Evolutionary conservation across 768 basidiomycete species (phyloP).

Genomic region (Crassisporium funariophilum): DNA sequence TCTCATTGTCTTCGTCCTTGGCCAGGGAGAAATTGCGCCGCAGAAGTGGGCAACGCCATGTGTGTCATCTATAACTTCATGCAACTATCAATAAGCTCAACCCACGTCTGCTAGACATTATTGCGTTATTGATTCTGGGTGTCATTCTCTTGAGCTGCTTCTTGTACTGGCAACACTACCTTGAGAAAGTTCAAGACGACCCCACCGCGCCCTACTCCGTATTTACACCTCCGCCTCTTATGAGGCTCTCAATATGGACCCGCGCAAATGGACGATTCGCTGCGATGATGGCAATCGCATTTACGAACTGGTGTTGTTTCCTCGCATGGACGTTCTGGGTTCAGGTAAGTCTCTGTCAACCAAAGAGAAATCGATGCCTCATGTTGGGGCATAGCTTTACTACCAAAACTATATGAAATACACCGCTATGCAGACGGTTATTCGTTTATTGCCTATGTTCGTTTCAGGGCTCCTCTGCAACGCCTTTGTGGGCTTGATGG

Average conservation of each 20-base stretch:
- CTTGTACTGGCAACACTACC: constrained; percentile 63
- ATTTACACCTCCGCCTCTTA: constrained; percentile 58
- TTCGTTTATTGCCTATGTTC: constrained; percentile 73
- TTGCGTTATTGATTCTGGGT: constrained; percentile 65
- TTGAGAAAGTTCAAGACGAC: constrained; percentile 47
- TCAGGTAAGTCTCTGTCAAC: constrained; percentile 16
- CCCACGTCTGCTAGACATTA: constrained; percentile 59
- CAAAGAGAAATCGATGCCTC: neutral
- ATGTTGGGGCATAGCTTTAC: constrained; percentile 48
- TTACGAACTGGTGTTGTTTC: constrained; percentile 65
- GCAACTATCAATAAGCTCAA: constrained; percentile 1
- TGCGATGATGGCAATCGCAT: constrained; percentile 63
- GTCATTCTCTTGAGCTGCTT: constrained; percentile 58
- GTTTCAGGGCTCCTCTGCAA: constrained; percentile 67
- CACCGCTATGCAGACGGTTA: constrained; percentile 59
- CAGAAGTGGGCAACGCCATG: constrained; percentile 58
- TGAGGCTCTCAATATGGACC: constrained; percentile 63
- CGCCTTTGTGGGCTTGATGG: constrained; percentile 59
- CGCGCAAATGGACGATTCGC: constrained; percentile 65
- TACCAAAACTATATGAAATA: constrained; percentile 67
- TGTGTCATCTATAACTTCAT: constrained; percentile 13
- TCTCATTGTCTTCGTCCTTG: constrained; percentile 72
- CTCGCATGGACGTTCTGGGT: constrained; percentile 48
- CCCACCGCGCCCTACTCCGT: constrained; percentile 20
- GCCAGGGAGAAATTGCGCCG: constrained; percentile 61